phyloP scores from a whole-genome alignment of 2,329 filamentous ascomycete genomes.

The Paecilomyces sp. region DNA sequence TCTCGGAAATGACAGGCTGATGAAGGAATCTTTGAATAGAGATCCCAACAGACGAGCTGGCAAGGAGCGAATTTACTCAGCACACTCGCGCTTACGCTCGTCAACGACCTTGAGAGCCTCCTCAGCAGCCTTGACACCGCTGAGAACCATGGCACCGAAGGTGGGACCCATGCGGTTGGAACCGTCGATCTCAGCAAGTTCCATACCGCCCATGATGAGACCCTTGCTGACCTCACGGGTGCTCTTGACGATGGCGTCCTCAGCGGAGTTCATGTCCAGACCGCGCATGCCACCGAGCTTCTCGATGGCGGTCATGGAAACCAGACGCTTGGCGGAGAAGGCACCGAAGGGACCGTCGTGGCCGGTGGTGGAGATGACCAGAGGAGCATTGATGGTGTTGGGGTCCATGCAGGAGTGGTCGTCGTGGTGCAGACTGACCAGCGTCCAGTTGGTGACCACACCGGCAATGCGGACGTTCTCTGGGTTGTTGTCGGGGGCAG shows the following conservation, averaged over 20 bases:
- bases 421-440: slow-evolving; percentile 80
- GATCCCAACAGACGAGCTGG: neutral
- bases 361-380: slow-evolving; percentile 83
- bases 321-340: slow-evolving; percentile 84
- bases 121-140: slow-evolving; percentile 85
- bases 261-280: slow-evolving; percentile 83
- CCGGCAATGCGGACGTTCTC: slow-evolving; percentile 66
- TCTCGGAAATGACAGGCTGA: neutral
- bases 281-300: slow-evolving; percentile 88
- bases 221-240: slow-evolving; percentile 84
- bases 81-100: slow-evolving; percentile 68
- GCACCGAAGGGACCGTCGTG: slow-evolving; percentile 89
- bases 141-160: slow-evolving; percentile 82
- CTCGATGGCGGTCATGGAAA: slow-evolving; percentile 77
- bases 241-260: slow-evolving; percentile 89
- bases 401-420: slow-evolving; percentile 95
- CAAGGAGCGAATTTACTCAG: slow-evolving; percentile 36
- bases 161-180: slow-evolving; percentile 88
- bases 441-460: slow-evolving; percentile 93
- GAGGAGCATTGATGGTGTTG: slow-evolving; percentile 88
- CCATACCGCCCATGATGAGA: slow-evolving; percentile 91
- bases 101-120: slow-evolving; percentile 75
- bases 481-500: slow-evolving; percentile 40
- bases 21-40: neutral
- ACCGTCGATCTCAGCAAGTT: slow-evolving; percentile 82